These are phyloP conservation scores for Cladochytrium tenue DNA, from an alignment of 371 early-diverging fungal species.

Conservation along the genomic window DNA sequence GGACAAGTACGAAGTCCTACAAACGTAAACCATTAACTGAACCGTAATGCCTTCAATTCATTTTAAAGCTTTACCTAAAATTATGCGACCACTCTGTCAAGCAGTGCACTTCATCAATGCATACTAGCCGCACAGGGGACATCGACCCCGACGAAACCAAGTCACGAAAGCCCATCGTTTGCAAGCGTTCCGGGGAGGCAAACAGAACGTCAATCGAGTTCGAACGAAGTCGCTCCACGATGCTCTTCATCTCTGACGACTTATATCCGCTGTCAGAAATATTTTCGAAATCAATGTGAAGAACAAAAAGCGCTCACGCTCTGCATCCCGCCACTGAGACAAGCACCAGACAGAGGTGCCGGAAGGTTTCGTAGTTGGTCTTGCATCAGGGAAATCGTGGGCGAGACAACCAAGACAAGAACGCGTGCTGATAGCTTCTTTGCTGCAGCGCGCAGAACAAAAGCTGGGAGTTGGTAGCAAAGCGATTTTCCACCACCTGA, in stretches of 20 bases:
- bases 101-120: constrained; percentile 85
- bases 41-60: not conserved
- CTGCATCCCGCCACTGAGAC: constrained; percentile 41
- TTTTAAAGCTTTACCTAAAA: constrained; percentile 54
- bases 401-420: constrained; percentile 75
- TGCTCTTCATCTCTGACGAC: constrained; percentile 36
- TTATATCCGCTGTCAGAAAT: too few relatives aligned
- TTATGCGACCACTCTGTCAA: constrained; percentile 86
- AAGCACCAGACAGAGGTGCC: constrained; percentile 60
- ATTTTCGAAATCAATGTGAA: too few relatives aligned
- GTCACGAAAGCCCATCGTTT: constrained; percentile 51
- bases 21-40: not conserved
- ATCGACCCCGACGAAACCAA: constrained; percentile 42
- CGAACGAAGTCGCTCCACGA: constrained; percentile 37
- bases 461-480: constrained; percentile 76
- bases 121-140: constrained; percentile 56
- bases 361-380: constrained; percentile 77
- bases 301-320: too few relatives aligned
- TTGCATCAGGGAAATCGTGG: constrained; percentile 77
- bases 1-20: constrained; percentile 50
- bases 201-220: constrained; percentile 60
- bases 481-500: constrained; percentile 78
- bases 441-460: constrained; percentile 44
- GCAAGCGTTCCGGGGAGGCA: constrained; percentile 67
- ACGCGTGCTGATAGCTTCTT: constrained; percentile 19